Conservation (phyloP, 805 yeast species). For the Wickerhamomyces queroliae region DNA sequence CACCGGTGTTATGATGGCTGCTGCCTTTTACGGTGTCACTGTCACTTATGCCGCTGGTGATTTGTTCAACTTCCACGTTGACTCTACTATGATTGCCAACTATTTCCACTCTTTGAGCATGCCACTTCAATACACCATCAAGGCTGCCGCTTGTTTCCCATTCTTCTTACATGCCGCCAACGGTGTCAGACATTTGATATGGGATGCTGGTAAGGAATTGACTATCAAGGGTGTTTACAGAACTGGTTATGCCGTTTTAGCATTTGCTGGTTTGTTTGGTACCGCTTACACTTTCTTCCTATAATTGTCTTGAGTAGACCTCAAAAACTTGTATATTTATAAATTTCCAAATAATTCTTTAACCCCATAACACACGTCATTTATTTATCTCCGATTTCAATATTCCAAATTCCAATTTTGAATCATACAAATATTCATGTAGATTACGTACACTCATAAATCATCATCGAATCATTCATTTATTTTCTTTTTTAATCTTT, state of each 20-base stretch:
- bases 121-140: conserved; percentile 53
- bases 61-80: conserved; percentile 44
- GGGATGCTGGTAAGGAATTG: conserved; percentile 86
- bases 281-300: conserved; percentile 31
- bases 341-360: background rate
- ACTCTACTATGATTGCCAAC: conserved; percentile 27
- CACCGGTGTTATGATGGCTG: conserved; percentile 79
- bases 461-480: background rate
- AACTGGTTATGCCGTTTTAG: conserved; percentile 85
- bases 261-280: conserved; percentile 50
- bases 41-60: conserved; percentile 69
- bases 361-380: background rate
- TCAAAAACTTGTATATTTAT: background rate
- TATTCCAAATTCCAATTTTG: no score
- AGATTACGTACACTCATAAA: background rate
- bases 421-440: no score
- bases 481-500: background rate
- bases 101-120: conserved; percentile 53
- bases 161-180: conserved; percentile 82
- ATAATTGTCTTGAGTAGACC: background rate
- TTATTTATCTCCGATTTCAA: background rate
- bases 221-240: conserved; percentile 83
- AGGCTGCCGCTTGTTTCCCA: conserved; percentile 72
- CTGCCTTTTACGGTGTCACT: conserved; percentile 73
- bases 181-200: conserved; percentile 88